Conservation (phyloP, 352 stramenopile species). For the Globisporangium alternatum region DNA sequence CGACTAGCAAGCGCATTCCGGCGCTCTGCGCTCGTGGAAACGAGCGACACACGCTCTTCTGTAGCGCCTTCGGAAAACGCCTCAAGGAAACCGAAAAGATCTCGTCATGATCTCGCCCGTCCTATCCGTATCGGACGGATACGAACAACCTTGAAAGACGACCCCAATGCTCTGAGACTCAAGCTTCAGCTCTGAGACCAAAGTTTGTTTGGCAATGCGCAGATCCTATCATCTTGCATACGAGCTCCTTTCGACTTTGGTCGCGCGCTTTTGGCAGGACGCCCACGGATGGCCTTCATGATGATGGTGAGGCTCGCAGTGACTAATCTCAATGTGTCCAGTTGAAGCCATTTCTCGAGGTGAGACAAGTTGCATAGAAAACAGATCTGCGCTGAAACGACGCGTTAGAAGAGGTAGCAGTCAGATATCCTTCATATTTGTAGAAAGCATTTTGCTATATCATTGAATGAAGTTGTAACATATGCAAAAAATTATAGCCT, state of each 20-base stretch:
- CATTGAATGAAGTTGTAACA: background rate
- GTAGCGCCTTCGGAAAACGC: background rate
- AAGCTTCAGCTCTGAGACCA: no score
- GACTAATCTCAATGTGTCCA: constrained; percentile 1
- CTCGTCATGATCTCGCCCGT: no score
- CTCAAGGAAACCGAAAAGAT: no score
- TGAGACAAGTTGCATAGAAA: constrained; percentile 7
- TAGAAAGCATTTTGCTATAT: background rate
- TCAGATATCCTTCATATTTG: background rate
- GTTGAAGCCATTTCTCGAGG: constrained; percentile 17
- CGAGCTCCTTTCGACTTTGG: no score
- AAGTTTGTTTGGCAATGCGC: no score
- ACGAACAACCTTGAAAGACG: no score
- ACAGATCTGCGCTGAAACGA: constrained; percentile 10
- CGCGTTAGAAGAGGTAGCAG: background rate
- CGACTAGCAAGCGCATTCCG: background rate
- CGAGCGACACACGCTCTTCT: background rate
- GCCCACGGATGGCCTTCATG: no score
- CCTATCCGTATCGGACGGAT: no score
- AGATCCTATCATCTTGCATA: no score
- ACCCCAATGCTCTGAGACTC: no score
- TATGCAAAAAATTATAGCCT: background rate
- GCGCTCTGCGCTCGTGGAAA: background rate
- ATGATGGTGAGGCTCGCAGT: no score
- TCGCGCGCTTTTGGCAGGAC: no score